Conservation (phyloP, 1,284 basidiomycete genomes). For the Coniophora puteana region DNA sequence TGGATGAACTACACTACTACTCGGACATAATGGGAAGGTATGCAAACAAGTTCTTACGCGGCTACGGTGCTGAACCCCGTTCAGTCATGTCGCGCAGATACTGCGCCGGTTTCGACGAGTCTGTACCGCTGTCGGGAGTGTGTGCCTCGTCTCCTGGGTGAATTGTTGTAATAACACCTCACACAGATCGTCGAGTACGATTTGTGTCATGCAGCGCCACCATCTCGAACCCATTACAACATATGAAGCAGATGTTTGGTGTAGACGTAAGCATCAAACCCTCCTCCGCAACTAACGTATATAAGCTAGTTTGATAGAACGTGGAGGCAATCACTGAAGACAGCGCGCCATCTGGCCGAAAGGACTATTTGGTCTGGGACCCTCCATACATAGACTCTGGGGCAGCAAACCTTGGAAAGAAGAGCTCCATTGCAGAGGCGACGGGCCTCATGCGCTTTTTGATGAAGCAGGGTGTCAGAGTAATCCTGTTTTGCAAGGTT, state of each 20-base stretch:
- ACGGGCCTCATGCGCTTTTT: constrained; percentile 75
- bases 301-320: constrained; percentile 30
- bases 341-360: constrained; percentile 79
- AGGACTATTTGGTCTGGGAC: constrained; percentile 80
- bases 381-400: constrained; percentile 61
- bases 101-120: constrained; percentile 75
- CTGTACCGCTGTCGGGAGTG: constrained; percentile 84
- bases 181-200: constrained; percentile 50
- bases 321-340: constrained; percentile 76
- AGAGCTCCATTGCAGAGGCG: constrained; percentile 69
- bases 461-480: constrained; percentile 78
- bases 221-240: constrained; percentile 72
- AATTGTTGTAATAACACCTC: background rate
- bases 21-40: constrained; percentile 70
- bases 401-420: constrained; percentile 55
- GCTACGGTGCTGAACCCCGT: constrained; percentile 4
- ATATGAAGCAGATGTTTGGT: constrained; percentile 77
- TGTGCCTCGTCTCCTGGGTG: constrained; percentile 21
- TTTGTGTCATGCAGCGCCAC: constrained; percentile 93
- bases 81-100: constrained; percentile 78
- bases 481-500: constrained; percentile 89
- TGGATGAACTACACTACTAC: constrained; percentile 87
- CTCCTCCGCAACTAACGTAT: background rate
- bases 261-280: constrained; percentile 38
- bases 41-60: constrained; percentile 2